Evolutionary conservation across 169 alveolate genomes (phyloP).

Genomic region (Cryptosporidium canis): DNA sequence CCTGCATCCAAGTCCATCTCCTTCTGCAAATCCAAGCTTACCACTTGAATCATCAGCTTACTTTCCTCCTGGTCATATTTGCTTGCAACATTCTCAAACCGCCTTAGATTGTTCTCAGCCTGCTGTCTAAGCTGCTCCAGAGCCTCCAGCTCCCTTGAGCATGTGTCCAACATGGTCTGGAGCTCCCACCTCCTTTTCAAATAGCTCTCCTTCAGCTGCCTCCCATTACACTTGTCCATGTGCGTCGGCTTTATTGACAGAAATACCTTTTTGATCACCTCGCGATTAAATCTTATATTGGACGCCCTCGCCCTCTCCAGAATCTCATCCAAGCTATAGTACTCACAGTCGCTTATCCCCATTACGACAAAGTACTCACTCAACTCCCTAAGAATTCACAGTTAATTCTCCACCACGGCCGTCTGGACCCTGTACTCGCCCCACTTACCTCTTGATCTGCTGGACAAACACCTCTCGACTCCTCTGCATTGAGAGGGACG

Average conservation of each 20-base stretch:
- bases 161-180: conserved; percentile 68
- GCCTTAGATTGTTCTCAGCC: conserved; percentile 61
- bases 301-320: conserved; percentile 24
- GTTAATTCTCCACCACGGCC: background rate
- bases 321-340: conserved; percentile 36
- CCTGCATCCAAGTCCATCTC: background rate
- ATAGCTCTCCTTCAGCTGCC: conserved; percentile 59
- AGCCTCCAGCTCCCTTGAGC: conserved; percentile 59
- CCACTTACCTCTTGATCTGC: conserved; percentile 65
- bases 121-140: conserved; percentile 64
- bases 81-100: conserved; percentile 37
- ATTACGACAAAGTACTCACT: conserved; percentile 43
- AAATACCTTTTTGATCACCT: conserved; percentile 20
- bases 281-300: conserved; percentile 27
- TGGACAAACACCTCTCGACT: conserved; percentile 47
- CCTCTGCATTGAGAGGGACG: conserved; percentile 25
- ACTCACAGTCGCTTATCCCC: conserved; percentile 60
- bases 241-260: conserved; percentile 36
- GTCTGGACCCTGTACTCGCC: background rate
- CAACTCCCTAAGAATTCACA: conserved; percentile 29
- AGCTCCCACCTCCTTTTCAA: conserved; percentile 66
- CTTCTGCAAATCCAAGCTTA: conserved; percentile 28
- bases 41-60: conserved; percentile 52
- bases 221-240: conserved; percentile 32
- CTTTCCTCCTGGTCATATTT: conserved; percentile 44